These are phyloP conservation scores for Myriosclerotinia duriaeana DNA, from an alignment of 2,329 filamentous ascomycete species.

Conservation along the genomic window DNA sequence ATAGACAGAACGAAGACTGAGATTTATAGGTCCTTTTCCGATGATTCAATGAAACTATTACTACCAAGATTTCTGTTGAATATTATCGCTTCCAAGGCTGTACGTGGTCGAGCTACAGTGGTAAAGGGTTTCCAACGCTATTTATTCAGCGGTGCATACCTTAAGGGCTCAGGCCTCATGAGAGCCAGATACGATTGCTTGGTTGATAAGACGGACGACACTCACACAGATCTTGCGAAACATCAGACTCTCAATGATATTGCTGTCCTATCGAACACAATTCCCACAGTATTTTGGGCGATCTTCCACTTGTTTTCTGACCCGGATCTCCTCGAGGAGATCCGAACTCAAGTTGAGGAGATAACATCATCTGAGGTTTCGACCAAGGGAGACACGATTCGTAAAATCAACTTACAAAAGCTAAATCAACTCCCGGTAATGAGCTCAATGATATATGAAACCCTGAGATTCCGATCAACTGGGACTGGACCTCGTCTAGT, in stretches of 20 bases:
- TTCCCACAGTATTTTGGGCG: slow-evolving; percentile 13
- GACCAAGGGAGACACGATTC: neutral
- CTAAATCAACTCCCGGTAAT: slow-evolving; percentile 5
- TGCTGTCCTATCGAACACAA: slow-evolving; percentile 13
- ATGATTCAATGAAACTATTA: slow-evolving; percentile 10
- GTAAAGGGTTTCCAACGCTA: neutral
- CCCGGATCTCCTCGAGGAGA: neutral
- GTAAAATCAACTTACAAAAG: slow-evolving; percentile 10
- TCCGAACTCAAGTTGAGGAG: slow-evolving; percentile 6
- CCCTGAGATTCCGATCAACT: slow-evolving; percentile 8
- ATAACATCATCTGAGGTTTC: slow-evolving; percentile 7
- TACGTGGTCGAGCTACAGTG: slow-evolving; percentile 5
- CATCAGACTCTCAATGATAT: slow-evolving; percentile 6
- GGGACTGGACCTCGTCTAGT: slow-evolving; percentile 12
- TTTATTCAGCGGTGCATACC: neutral
- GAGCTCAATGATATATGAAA: neutral
- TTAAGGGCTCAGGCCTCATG: slow-evolving; percentile 1
- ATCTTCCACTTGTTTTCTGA: slow-evolving; percentile 17
- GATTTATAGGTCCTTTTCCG: slow-evolving; percentile 13
- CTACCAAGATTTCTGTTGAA: neutral
- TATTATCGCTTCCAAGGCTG: neutral
- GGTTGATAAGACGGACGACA: neutral
- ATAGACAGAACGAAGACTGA: neutral
- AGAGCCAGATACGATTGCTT: slow-evolving; percentile 2
- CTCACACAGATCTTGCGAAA: slow-evolving; percentile 6